Conservation (phyloP, 345 rosid species). For the Hypericum perforatum region DNA sequence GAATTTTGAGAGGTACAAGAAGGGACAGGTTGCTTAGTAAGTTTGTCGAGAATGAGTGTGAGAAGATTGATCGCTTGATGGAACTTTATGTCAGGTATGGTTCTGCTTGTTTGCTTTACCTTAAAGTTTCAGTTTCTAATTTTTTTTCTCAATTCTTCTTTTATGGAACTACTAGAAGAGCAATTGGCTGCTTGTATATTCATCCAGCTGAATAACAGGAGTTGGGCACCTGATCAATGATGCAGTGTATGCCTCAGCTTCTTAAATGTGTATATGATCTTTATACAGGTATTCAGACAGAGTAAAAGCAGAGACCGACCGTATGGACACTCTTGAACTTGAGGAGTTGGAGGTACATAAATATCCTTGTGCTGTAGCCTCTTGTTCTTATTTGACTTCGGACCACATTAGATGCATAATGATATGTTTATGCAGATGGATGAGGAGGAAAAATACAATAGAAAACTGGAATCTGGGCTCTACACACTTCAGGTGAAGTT, state of each 20-base stretch:
- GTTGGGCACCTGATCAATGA: neutral
- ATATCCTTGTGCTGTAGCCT: conserved; percentile 4
- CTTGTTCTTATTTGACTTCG: conserved; percentile 6
- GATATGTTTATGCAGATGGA: no score
- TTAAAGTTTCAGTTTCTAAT: neutral
- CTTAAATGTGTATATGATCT: conserved; percentile 6
- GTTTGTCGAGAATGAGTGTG: conserved; percentile 87
- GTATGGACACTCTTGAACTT: conserved; percentile 57
- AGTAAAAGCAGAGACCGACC: conserved; percentile 65
- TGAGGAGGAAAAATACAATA: no score
- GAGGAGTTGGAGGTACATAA: conserved; percentile 78
- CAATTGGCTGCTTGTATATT: no score
- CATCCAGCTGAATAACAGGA: neutral
- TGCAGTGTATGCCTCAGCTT: neutral
- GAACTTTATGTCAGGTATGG: conserved; percentile 74
- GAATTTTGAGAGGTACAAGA: conserved; percentile 81
- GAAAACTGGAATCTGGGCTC: no score
- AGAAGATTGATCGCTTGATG: conserved; percentile 96
- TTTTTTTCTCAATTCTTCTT: conserved; percentile 5
- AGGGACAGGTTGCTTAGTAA: conserved; percentile 86
- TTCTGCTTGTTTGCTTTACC: no score
- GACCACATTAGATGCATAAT: no score
- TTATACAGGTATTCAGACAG: conserved; percentile 65
- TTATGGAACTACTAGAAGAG: neutral
- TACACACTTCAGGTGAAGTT: no score